These are phyloP conservation scores for Coccomyxa sp. DNA, from an alignment of 139 green algal genomes.

Conservation along the genomic window DNA sequence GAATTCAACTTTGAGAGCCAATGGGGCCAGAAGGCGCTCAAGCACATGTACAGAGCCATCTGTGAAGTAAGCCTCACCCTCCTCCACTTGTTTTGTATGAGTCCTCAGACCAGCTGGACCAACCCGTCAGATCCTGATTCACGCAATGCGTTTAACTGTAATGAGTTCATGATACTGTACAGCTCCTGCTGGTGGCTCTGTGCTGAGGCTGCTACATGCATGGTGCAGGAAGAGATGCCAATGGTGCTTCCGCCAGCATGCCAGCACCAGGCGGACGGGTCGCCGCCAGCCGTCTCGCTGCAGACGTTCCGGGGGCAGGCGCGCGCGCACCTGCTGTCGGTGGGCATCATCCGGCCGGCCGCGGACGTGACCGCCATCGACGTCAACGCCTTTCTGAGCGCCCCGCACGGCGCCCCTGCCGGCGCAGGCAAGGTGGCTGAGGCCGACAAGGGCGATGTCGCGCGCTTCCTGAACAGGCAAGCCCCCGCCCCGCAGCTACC, in stretches of 20 bases:
- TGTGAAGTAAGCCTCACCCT: constrained; percentile 19
- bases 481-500: too few species aligned
- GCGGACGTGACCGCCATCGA: constrained; percentile 17
- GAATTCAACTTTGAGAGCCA: constrained; percentile 59
- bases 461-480: constrained; percentile 73
- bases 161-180: not conserved
- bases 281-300: not conserved
- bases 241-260: constrained; percentile 8
- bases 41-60: constrained; percentile 44
- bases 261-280: not conserved
- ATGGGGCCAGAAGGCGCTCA: constrained; percentile 53
- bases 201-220: constrained; percentile 5
- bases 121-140: too few species aligned
- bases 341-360: constrained; percentile 32
- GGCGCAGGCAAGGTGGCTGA: constrained; percentile 27
- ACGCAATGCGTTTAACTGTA: too few species aligned
- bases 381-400: constrained; percentile 23
- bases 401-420: constrained; percentile 17
- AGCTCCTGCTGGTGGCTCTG: not conserved
- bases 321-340: constrained; percentile 33
- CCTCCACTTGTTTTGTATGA: not conserved
- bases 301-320: constrained; percentile 44
- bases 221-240: constrained; percentile 4
- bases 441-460: constrained; percentile 58
- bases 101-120: not conserved